Conservation (phyloP, 2,329 filamentous ascomycete species). For the Aspergillus pseudonomiae region DNA sequence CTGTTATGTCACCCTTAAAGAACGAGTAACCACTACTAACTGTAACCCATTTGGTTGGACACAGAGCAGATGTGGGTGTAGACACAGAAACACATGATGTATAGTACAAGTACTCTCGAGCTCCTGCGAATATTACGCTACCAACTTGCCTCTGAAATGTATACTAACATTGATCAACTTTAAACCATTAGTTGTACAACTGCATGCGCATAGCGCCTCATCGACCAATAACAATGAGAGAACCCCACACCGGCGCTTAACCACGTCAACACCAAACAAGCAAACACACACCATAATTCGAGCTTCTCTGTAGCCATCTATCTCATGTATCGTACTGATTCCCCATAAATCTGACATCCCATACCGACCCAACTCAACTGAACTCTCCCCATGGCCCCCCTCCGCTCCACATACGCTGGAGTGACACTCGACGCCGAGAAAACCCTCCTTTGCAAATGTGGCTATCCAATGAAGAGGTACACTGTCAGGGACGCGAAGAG, state of each 20-base stretch:
- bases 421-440: background rate
- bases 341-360: background rate
- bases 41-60: too few species aligned
- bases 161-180: conserved; percentile 32
- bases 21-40: too few species aligned
- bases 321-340: accelerated
- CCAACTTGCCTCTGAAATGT: background rate
- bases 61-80: too few species aligned
- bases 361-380: background rate
- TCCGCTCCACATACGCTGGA: background rate
- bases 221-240: background rate
- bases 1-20: background rate
- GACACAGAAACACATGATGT: too few species aligned
- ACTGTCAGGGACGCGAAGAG: background rate
- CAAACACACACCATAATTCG: background rate
- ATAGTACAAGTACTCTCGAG: too few species aligned
- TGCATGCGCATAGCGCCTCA: background rate
- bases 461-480: background rate
- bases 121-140: too few species aligned
- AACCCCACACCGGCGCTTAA: background rate
- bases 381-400: background rate
- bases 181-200: background rate
- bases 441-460: background rate
- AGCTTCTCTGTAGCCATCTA: background rate
- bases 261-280: background rate